phyloP scores from a whole-genome alignment of 306 rosid genomes.

The Albizia julibrissin region DNA sequence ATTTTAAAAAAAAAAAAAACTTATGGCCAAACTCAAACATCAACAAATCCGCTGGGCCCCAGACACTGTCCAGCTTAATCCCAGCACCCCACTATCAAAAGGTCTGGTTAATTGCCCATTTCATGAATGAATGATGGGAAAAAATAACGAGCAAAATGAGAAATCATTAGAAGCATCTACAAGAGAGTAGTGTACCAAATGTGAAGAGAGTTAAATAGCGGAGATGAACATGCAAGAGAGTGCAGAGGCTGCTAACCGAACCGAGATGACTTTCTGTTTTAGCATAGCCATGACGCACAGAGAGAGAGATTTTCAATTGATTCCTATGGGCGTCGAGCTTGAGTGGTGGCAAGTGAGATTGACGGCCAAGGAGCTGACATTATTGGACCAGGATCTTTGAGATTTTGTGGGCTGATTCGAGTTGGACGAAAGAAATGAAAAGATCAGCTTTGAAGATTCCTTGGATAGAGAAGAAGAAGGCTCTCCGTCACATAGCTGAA shows the following conservation, averaged over 20 bases:
- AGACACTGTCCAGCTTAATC: not conserved
- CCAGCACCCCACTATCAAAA: conserved; percentile 2
- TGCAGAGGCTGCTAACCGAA: conserved; percentile 16
- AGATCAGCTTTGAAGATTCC: not conserved
- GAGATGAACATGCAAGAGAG: conserved; percentile 41
- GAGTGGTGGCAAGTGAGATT: not conserved
- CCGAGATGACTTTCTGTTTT: not conserved
- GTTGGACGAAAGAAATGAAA: not conserved
- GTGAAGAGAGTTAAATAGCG: conserved; percentile 44
- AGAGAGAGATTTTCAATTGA: not conserved
- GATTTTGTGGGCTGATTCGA: not conserved
- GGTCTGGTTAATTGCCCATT: not conserved
- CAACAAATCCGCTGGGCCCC: not conserved
- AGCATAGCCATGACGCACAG: conserved; percentile 41
- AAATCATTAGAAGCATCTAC: not conserved
- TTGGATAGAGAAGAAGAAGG: not conserved
- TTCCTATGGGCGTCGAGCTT: not conserved
- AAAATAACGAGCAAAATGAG: not conserved
- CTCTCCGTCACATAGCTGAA: not conserved
- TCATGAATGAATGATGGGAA: not conserved
- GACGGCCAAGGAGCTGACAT: not conserved
- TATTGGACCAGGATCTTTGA: not conserved
- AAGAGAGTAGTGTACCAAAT: conserved; percentile 39
- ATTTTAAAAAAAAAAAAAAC: too few relatives aligned
- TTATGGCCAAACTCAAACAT: not conserved